Evolutionary conservation across 2,329 filamentous ascomycete genomes (phyloP).

Genomic region (Penicillium aurantiogriseum): DNA sequence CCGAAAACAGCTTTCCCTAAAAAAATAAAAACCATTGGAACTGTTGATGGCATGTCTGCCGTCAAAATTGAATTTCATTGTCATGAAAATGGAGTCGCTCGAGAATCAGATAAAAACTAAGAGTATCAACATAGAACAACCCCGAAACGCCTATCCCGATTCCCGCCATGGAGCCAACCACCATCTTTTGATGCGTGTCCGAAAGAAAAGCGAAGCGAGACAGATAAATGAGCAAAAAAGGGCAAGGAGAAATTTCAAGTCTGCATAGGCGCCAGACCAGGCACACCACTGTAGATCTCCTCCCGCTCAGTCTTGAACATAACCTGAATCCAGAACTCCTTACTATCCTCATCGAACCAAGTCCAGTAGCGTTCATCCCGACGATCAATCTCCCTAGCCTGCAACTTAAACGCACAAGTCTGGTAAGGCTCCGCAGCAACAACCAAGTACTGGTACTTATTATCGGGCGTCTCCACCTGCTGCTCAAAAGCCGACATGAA

Average conservation of each 20-base stretch:
- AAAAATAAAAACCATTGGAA: not conserved
- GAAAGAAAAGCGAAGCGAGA: not conserved
- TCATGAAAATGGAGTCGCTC: slow-evolving; percentile 13
- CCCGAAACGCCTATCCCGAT: slow-evolving; percentile 18
- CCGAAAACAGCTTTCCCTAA: no score
- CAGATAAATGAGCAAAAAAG: not conserved
- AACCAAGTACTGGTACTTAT: slow-evolving; percentile 89
- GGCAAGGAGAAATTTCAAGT: slow-evolving; percentile 19
- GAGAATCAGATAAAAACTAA: slow-evolving; percentile 7
- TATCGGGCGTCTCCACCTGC: slow-evolving; percentile 89
- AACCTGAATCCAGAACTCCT: slow-evolving; percentile 96
- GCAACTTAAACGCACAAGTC: slow-evolving; percentile 94
- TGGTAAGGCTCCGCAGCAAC: slow-evolving; percentile 97
- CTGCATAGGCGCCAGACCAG: slow-evolving; percentile 57
- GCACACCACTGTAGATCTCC: slow-evolving; percentile 73
- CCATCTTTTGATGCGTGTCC: slow-evolving; percentile 6
- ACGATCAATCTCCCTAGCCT: slow-evolving; percentile 87
- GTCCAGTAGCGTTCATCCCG: slow-evolving; percentile 84
- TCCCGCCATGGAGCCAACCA: slow-evolving; percentile 12
- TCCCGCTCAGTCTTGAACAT: slow-evolving; percentile 98
- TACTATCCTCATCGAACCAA: slow-evolving; percentile 93
- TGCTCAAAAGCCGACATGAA: slow-evolving; percentile 99
- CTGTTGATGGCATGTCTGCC: not conserved
- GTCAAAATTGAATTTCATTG: not conserved
- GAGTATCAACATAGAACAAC: slow-evolving; percentile 12